Percentiles rank a stretch among this genome's conserved stretches.
Conservation (phyloP, 495 filamentous ascomycete genomes). For the Cladorrhinum samala region DNA sequence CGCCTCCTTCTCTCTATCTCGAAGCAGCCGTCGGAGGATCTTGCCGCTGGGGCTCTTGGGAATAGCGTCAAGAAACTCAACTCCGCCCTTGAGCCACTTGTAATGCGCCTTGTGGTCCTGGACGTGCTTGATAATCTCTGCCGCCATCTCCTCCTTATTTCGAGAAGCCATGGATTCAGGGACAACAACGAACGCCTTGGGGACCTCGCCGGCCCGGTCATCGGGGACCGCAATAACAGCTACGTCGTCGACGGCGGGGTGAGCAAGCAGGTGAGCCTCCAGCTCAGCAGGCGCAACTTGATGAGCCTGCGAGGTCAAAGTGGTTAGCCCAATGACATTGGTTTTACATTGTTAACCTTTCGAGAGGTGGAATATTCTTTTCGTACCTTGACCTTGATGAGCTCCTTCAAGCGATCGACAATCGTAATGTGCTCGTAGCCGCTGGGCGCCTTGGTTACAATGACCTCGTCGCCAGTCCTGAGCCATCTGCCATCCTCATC, state of each 20-base stretch:
- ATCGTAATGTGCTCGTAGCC: constrained; percentile 77
- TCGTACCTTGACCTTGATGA: constrained; percentile 87
- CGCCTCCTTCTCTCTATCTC: constrained; percentile 71
- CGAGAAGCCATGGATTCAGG: constrained; percentile 54
- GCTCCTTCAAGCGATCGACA: constrained; percentile 85
- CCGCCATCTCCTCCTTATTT: constrained; percentile 42
- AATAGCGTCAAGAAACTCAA: constrained; percentile 67
- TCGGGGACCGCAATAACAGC: constrained; percentile 78
- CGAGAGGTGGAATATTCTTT: background rate
- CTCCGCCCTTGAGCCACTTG: constrained; percentile 84
- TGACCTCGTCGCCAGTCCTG: constrained; percentile 79
- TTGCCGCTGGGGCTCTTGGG: constrained; percentile 93
- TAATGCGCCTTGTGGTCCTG: constrained; percentile 78
- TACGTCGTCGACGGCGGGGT: constrained; percentile 74
- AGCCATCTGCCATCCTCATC: constrained; percentile 71
- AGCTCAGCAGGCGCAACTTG: constrained; percentile 93
- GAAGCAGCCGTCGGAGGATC: constrained; percentile 74
- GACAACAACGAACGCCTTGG: constrained; percentile 84
- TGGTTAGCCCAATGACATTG: background rate
- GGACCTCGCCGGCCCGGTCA: constrained; percentile 69
- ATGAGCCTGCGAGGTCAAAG: constrained; percentile 56
- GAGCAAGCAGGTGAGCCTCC: constrained; percentile 79
- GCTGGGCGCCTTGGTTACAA: constrained; percentile 54
- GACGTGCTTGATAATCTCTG: constrained; percentile 68
- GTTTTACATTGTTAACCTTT: background rate